A percentile compares a stretch with the other conserved stretches of the same genome.
Conservation (phyloP, 2,329 filamentous ascomycete genomes). For the Coniochaeta sp. region DNA sequence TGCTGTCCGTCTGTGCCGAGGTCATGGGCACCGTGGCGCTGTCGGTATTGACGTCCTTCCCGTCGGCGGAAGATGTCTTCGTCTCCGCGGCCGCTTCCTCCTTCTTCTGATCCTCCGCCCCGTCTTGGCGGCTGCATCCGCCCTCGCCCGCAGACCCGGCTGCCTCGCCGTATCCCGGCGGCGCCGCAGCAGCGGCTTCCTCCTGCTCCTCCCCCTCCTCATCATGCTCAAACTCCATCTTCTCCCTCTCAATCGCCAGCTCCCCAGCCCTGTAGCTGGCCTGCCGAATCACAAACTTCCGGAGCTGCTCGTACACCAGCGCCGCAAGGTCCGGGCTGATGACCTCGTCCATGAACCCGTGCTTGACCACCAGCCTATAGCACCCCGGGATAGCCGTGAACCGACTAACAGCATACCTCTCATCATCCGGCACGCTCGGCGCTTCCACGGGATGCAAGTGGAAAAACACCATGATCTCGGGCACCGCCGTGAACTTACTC, state of each 20-base stretch:
- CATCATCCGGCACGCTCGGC: slow-evolving; percentile 43
- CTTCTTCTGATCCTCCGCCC: not conserved
- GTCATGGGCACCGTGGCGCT: not conserved
- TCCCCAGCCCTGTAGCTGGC: slow-evolving; percentile 12
- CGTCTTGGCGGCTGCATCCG: too few relatives aligned
- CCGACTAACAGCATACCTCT: slow-evolving; percentile 39
- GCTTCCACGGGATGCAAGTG: slow-evolving; percentile 58
- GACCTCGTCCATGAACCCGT: slow-evolving; percentile 68
- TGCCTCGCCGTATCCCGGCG: too few relatives aligned
- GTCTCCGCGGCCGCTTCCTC: too few relatives aligned
- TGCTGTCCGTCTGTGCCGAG: not conserved
- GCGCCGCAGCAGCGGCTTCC: too few relatives aligned
- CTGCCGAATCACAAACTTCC: slow-evolving; percentile 36
- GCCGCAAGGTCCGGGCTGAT: slow-evolving; percentile 55
- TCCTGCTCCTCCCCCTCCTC: not conserved
- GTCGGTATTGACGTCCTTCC: not conserved
- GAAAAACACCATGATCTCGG: slow-evolving; percentile 67
- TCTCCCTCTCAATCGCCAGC: not conserved
- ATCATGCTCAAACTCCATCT: not conserved
- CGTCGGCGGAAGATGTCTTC: not conserved
- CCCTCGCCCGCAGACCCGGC: not conserved
- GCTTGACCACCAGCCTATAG: slow-evolving; percentile 62
- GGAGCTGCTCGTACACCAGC: slow-evolving; percentile 50
- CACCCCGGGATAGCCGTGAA: slow-evolving; percentile 47
- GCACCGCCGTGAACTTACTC: slow-evolving; percentile 59